Percentiles rank a stretch among this genome's conserved stretches.
Conservation (phyloP, 208 protist genomes). For the Crithidia bombi region DNA sequence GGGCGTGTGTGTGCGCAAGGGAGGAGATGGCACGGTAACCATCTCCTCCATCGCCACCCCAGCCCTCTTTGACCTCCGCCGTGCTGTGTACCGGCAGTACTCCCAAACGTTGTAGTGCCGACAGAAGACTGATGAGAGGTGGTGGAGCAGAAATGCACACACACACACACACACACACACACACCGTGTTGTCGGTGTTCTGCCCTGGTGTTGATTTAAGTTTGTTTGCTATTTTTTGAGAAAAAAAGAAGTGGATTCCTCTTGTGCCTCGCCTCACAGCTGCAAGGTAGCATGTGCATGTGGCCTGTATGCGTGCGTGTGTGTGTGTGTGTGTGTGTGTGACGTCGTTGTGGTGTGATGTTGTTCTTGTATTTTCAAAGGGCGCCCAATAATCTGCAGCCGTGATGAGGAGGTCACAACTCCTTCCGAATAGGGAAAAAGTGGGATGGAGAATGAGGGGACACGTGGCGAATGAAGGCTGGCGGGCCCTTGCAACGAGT, state of each 20-base stretch:
- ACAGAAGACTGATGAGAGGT: background rate
- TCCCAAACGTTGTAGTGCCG: slow-evolving; percentile 59
- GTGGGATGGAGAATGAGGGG: too few relatives aligned
- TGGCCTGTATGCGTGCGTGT: background rate
- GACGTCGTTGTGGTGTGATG: background rate
- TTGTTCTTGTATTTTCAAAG: background rate
- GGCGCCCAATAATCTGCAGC: too few relatives aligned
- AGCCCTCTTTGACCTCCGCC: slow-evolving; percentile 72
- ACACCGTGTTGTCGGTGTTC: too few relatives aligned
- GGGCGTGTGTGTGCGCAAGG: slow-evolving; percentile 79
- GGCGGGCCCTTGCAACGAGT: too few relatives aligned
- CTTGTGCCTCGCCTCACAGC: background rate
- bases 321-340: background rate
- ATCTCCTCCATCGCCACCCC: slow-evolving; percentile 82
- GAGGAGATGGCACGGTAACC: slow-evolving; percentile 73
- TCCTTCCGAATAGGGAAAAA: too few relatives aligned
- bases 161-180: too few relatives aligned
- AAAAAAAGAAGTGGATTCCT: background rate
- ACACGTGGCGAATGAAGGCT: too few relatives aligned
- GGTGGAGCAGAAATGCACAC: too few relatives aligned
- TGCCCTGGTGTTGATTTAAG: background rate
- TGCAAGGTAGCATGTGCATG: background rate
- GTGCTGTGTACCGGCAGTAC: slow-evolving; percentile 82
- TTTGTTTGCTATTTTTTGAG: background rate
- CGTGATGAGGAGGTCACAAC: too few relatives aligned